Evolutionary conservation across 768 basidiomycete species (phyloP), one percentile per base, ranked within the genome.

Genomic region (Suillus luteus): DNA sequence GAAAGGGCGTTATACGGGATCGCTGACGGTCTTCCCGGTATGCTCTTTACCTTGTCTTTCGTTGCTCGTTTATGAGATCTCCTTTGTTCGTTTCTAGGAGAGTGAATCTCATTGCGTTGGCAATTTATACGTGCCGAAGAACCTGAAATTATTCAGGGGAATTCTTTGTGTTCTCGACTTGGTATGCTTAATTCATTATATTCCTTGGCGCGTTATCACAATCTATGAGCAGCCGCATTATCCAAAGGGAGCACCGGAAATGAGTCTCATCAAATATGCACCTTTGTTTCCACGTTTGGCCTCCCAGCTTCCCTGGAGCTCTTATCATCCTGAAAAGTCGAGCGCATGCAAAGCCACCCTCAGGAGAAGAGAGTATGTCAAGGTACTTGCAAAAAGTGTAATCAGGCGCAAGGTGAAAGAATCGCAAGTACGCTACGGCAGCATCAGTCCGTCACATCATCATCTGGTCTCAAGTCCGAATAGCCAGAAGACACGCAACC

Each of bases 361-460:
- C 0, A 52, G 72, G 41, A 70, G 64, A 44, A 65, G 33, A 35
- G 52, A 63, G 62, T 74, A 10, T n/a, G 66, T 73, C 0, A 52
- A 70, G 5, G 15, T 73, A 33, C 66, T 73, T 33, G 61, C 66
- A 10, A 69, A 72, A 1, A 67, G 72, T 31, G 59, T 67, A 1
- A 5, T 65, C 31, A 67, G 73, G 7, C 72, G 72, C 43, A 69
- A 57, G 55, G n/a, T 61, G 44, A 61, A 62, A 33, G 54, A 65
- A 41, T 64, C 65, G 44, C 70, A 60, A 6, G 19, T 64, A 40
- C 44, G 7, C 24, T 49, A 11, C 8, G 46, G 14, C 7, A 62
- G n/a, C 15, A 22, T 43, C 52, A 24, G 3, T 22, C 38, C 24
- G n/a, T 17, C 9, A 9, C 31, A 14, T 7, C 31, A 15, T 35